Conservation (phyloP, 352 stramenopile genomes). For the Stephanocyclus meneghinianus region DNA sequence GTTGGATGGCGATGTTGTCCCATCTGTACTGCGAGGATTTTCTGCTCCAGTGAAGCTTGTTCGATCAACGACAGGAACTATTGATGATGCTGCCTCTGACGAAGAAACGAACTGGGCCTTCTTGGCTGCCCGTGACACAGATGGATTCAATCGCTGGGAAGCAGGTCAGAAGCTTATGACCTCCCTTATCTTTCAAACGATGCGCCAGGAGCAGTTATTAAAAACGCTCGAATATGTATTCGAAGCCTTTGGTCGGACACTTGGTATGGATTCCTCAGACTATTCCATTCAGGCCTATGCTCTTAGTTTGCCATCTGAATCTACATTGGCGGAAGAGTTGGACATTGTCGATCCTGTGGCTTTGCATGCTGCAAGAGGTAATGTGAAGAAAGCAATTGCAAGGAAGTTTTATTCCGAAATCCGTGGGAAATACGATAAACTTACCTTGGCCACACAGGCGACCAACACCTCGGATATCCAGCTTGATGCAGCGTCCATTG, state of each 20-base stretch:
- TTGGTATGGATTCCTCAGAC: slow-evolving; percentile 51
- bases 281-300: slow-evolving; percentile 79
- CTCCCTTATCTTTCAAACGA: slow-evolving; percentile 57
- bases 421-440: slow-evolving; percentile 56
- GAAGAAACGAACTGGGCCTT: slow-evolving; percentile 75
- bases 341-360: slow-evolving; percentile 72
- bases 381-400: slow-evolving; percentile 68
- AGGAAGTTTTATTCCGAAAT: slow-evolving; percentile 63
- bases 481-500: slow-evolving; percentile 80
- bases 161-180: slow-evolving; percentile 72
- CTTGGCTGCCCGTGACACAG: slow-evolving; percentile 80
- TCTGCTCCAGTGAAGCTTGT: slow-evolving; percentile 76
- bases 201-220: slow-evolving; percentile 31
- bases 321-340: slow-evolving; percentile 67
- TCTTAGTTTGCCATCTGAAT: slow-evolving; percentile 67
- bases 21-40: slow-evolving; percentile 80
- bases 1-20: slow-evolving; percentile 49
- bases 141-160: slow-evolving; percentile 85
- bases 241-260: slow-evolving; percentile 65
- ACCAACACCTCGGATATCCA: slow-evolving; percentile 49
- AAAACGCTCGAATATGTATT: slow-evolving; percentile 61
- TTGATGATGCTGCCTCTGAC: slow-evolving; percentile 32
- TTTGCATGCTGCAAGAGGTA: slow-evolving; percentile 61
- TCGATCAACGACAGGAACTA: neutral
- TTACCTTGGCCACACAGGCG: slow-evolving; percentile 50